A percentile compares a stretch with the other conserved stretches of the same genome.
These are phyloP conservation scores for Metschnikowia arizonensis DNA, from an alignment of 805 yeast genomes.

Conservation along the genomic window DNA sequence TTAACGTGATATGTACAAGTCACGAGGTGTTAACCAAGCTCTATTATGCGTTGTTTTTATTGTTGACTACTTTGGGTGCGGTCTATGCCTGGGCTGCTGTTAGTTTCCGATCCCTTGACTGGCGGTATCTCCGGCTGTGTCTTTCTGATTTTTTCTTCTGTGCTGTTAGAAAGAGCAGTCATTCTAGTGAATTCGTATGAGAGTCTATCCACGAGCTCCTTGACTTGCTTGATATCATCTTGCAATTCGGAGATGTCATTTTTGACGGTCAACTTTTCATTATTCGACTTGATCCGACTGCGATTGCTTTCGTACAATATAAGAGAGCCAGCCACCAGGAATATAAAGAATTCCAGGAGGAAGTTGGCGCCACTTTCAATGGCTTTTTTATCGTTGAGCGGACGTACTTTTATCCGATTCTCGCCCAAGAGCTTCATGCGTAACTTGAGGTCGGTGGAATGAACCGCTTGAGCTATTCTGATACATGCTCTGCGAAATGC, in stretches of 20 bases:
- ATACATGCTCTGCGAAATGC: slow-evolving; percentile 61
- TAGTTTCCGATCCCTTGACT: not conserved
- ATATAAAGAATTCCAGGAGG: slow-evolving; percentile 71
- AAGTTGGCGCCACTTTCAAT: slow-evolving; percentile 79
- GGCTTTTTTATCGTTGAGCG: slow-evolving; percentile 77
- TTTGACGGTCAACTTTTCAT: slow-evolving; percentile 59
- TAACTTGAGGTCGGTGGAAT: slow-evolving; percentile 58
- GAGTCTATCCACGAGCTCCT: slow-evolving; percentile 22
- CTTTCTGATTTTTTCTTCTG: not conserved
- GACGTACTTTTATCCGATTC: slow-evolving; percentile 55
- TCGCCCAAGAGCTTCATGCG: slow-evolving; percentile 59
- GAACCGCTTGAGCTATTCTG: slow-evolving; percentile 65
- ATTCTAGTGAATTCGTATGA: slow-evolving; percentile 13
- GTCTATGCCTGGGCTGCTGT: not conserved
- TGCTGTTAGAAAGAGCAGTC: slow-evolving; percentile 5
- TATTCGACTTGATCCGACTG: slow-evolving; percentile 58
- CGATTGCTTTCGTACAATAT: slow-evolving; percentile 69
- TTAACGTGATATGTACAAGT: not conserved
- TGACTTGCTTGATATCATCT: slow-evolving; percentile 60
- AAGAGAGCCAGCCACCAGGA: slow-evolving; percentile 74
- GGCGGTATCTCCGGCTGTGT: not conserved
- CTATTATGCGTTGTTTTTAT: not conserved
- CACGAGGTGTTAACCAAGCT: not conserved
- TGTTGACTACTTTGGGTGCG: not conserved
- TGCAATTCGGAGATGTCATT: slow-evolving; percentile 70